Conservation (phyloP, 352 stramenopile genomes). For the Globisporangium middletonii region DNA sequence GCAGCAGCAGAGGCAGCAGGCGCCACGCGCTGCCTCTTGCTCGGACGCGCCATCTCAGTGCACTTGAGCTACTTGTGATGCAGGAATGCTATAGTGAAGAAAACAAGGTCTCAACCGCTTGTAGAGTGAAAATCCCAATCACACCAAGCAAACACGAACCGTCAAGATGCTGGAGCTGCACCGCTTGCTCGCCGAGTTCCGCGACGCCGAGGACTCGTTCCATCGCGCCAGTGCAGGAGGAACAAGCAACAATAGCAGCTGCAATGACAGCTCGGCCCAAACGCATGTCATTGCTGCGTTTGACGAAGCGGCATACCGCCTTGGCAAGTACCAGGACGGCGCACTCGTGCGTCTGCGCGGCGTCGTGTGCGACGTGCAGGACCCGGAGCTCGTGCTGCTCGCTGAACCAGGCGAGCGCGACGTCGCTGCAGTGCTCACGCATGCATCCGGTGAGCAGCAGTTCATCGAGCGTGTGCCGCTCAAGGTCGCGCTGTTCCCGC, state of each 20-base stretch:
- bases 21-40: too few species aligned
- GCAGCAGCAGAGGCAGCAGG: too few species aligned
- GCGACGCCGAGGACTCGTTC: constrained; percentile 6
- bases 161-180: constrained; percentile 11
- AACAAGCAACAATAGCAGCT: background rate
- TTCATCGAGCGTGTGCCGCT: constrained; percentile 61
- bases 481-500: constrained; percentile 53
- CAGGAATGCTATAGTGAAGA: too few species aligned
- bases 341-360: constrained; percentile 57
- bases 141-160: background rate
- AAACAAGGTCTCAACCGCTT: too few species aligned
- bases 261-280: background rate
- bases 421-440: background rate
- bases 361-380: constrained; percentile 63
- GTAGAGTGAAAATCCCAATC: too few species aligned
- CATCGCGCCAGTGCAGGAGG: background rate
- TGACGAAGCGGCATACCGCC: constrained; percentile 32
- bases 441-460: constrained; percentile 16
- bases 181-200: constrained; percentile 7
- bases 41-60: too few species aligned
- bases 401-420: constrained; percentile 1
- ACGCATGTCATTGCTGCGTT: constrained; percentile 28
- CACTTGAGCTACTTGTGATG: too few species aligned
- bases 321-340: constrained; percentile 49
- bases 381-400: constrained; percentile 63